These are phyloP conservation scores for Myrmaecium sp. DNA, from an alignment of 2,329 filamentous ascomycete species.

Conservation along the genomic window DNA sequence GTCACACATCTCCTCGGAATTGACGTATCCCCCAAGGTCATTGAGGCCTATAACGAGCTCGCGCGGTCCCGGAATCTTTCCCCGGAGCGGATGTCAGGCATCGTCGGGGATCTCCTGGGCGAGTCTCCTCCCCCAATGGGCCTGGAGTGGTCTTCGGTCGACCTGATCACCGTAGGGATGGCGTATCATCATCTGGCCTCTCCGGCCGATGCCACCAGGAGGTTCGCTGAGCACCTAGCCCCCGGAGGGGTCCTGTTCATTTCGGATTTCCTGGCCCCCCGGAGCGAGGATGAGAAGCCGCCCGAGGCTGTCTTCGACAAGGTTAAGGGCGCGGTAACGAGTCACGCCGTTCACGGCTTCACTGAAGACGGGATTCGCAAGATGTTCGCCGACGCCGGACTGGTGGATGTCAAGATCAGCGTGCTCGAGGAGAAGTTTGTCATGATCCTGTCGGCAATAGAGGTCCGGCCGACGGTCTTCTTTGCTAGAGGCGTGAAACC, in stretches of 20 bases:
- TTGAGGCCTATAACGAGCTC: constrained; percentile 46
- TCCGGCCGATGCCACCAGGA: constrained; percentile 39
- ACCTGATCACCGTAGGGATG: constrained; percentile 25
- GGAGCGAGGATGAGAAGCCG: constrained; percentile 6
- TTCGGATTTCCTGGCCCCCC: constrained; percentile 41
- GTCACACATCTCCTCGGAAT: constrained; percentile 48
- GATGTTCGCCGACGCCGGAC: constrained; percentile 48
- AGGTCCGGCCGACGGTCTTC: constrained; percentile 29
- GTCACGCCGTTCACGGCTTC: constrained; percentile 57
- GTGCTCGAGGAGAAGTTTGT: constrained; percentile 34
- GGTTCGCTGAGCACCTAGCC: constrained; percentile 44
- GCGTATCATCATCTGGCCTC: constrained; percentile 38
- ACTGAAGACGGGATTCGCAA: constrained; percentile 37
- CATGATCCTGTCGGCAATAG: constrained; percentile 22
- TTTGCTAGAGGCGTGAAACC: constrained; percentile 34
- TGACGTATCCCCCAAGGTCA: constrained; percentile 57
- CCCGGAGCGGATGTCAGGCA: constrained; percentile 9
- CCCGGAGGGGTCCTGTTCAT: constrained; percentile 51
- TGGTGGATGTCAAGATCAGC: constrained; percentile 38
- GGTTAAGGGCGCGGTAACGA: too few species aligned
- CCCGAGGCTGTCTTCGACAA: constrained; percentile 28
- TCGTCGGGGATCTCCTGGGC: constrained; percentile 20
- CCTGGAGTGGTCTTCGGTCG: constrained; percentile 22
- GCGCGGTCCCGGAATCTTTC: constrained; percentile 19
- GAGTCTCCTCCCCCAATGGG: constrained; percentile 13